A percentile compares a stretch with the other conserved stretches of the same genome.
Evolutionary conservation across 225 moss, liverwort and hornwort species (phyloP).

Genomic region (Anthoceros angustus): DNA sequence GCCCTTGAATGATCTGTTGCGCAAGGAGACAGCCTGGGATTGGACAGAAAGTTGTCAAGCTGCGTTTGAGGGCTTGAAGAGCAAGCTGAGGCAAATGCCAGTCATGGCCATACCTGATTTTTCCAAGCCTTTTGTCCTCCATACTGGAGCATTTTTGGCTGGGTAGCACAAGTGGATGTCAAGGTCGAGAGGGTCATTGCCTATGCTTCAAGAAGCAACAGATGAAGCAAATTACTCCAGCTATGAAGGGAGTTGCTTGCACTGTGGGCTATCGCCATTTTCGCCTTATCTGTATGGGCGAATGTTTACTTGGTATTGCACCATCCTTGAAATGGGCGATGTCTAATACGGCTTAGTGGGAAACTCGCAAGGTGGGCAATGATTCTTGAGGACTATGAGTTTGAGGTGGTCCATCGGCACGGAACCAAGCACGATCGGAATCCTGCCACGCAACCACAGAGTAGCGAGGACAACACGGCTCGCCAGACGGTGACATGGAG

Average conservation of each 20-base stretch:
- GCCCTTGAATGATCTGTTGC: not conserved
- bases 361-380: not conserved
- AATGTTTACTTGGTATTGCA: constrained; percentile 6
- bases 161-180: not conserved
- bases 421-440: not conserved
- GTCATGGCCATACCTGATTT: not conserved
- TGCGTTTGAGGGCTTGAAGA: too few species aligned
- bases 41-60: too few species aligned
- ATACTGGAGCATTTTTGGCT: not conserved
- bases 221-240: not conserved
- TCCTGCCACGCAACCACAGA: not conserved
- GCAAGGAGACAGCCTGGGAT: too few species aligned
- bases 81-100: not conserved
- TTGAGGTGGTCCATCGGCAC: not conserved
- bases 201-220: not conserved
- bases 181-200: not conserved
- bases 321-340: not conserved
- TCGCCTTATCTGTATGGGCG: not conserved
- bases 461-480: not conserved
- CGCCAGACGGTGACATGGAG: not conserved
- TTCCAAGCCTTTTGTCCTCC: not conserved
- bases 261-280: not conserved
- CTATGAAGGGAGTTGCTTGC: not conserved
- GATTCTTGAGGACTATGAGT: not conserved
- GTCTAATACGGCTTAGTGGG: not conserved